phyloP scores from a whole-genome alignment of 805 yeast genomes.

The Candida fluviatilis region DNA sequence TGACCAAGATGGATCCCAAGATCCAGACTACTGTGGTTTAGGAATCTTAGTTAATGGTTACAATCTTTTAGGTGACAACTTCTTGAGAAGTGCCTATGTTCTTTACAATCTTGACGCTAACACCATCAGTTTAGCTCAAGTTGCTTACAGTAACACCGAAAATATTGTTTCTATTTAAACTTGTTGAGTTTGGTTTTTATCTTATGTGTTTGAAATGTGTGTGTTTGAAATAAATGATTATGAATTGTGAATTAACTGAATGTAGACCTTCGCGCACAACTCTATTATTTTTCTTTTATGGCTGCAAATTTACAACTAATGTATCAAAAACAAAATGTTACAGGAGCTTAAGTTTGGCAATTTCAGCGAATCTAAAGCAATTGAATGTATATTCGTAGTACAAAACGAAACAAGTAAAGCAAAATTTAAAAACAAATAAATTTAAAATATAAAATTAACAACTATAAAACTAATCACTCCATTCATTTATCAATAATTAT shows the following conservation, averaged over 20 bases:
- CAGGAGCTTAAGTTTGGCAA: too few relatives aligned
- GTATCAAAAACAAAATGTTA: too few relatives aligned
- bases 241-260: too few relatives aligned
- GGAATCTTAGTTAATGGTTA: constrained; percentile 11
- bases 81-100: constrained; percentile 54
- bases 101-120: constrained; percentile 54
- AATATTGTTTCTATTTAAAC: constrained; percentile 2
- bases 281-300: too few relatives aligned
- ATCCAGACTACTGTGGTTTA: constrained; percentile 19
- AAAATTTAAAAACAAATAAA: neutral
- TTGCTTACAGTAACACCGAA: constrained; percentile 5
- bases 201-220: too few relatives aligned
- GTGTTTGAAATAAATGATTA: too few relatives aligned
- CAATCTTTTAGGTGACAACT: constrained; percentile 54
- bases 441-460: neutral
- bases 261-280: too few relatives aligned
- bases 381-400: too few relatives aligned
- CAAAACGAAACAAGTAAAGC: neutral
- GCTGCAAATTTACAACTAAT: too few relatives aligned
- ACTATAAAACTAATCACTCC: neutral
- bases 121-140: constrained; percentile 52
- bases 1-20: constrained; percentile 34
- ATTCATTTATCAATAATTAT: neutral
- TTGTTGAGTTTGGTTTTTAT: too few relatives aligned
- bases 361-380: neutral